phyloP scores from a whole-genome alignment of 371 early-diverging fungal genomes.

The Sanchytrium tribonematis region DNA sequence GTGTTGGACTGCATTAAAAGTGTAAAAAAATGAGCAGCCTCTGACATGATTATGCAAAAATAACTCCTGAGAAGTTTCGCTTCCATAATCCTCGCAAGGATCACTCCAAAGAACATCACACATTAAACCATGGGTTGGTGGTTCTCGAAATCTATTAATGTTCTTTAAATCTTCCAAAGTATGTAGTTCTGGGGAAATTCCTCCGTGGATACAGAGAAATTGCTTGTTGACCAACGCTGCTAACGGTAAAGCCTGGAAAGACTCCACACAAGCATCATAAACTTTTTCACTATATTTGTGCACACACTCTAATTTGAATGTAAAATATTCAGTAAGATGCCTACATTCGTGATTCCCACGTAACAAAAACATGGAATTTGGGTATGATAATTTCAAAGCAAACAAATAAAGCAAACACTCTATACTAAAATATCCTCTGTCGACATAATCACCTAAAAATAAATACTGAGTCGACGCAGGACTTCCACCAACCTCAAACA shows the following conservation, averaged over 20 bases:
- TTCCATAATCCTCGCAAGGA: conserved; percentile 81
- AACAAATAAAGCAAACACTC: conserved; percentile 18
- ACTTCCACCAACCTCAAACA: conserved; percentile 87
- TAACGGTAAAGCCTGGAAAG: conserved; percentile 9
- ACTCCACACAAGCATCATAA: conserved; percentile 5
- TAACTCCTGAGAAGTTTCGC: conserved; percentile 39
- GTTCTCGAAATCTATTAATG: conserved; percentile 79
- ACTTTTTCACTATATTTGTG: conserved; percentile 61
- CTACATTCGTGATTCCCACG: conserved; percentile 13
- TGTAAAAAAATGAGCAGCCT: conserved; percentile 71
- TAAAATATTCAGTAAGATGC: conserved; percentile 74
- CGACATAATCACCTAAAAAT: conserved; percentile 90
- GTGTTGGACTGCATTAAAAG: conserved; percentile 59
- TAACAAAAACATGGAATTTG: conserved; percentile 9
- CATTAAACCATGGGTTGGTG: conserved; percentile 76
- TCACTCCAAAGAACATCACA: conserved; percentile 95
- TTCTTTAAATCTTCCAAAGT: conserved; percentile 10
- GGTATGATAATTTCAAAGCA: conserved; percentile 8
- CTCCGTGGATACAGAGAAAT: conserved; percentile 13
- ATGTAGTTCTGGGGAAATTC: conserved; percentile 8
- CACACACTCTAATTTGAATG: conserved; percentile 48
- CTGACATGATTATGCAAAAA: conserved; percentile 70
- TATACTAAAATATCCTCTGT: conserved; percentile 76
- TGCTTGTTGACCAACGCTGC: conserved; percentile 9
- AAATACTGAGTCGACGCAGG: conserved; percentile 62